Evolutionary conservation across 2,329 filamentous ascomycete genomes (phyloP).

Genomic region (Pyrenochaeta sp.): DNA sequence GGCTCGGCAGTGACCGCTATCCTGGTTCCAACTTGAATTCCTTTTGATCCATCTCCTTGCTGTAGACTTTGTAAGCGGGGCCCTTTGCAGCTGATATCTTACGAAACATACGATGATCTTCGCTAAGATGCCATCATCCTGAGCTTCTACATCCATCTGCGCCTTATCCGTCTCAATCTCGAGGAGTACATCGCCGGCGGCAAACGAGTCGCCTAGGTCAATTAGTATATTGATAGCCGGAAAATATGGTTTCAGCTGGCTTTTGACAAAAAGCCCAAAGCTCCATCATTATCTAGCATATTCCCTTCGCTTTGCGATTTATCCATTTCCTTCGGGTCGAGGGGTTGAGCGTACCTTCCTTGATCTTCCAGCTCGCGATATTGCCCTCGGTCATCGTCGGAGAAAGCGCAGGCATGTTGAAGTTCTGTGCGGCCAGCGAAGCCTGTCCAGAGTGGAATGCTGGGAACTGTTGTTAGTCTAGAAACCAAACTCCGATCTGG

Average conservation of each 20-base stretch:
- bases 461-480: constrained; percentile 47
- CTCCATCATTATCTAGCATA: too few species aligned
- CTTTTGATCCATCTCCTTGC: constrained; percentile 75
- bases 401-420: constrained; percentile 89
- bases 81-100: not conserved
- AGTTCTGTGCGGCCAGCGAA: constrained; percentile 79
- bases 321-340: too few species aligned
- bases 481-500: constrained; percentile 14
- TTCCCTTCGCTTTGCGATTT: too few species aligned
- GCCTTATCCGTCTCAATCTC: constrained; percentile 96
- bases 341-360: constrained; percentile 65
- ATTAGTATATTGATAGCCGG: constrained; percentile 21
- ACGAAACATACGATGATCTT: constrained; percentile 72
- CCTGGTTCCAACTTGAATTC: constrained; percentile 76
- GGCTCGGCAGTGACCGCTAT: constrained; percentile 85
- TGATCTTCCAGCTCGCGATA: constrained; percentile 84
- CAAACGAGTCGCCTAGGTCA: constrained; percentile 70
- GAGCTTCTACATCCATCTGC: constrained; percentile 92
- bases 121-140: constrained; percentile 85
- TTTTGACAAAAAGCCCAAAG: too few species aligned
- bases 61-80: constrained; percentile 29
- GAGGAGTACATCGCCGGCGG: constrained; percentile 83
- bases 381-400: constrained; percentile 95
- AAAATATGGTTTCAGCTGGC: not conserved
- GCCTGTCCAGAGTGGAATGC: constrained; percentile 70